Conservation (phyloP, 164 flowering plant genomes). For the Protea cynaroides region DNA sequence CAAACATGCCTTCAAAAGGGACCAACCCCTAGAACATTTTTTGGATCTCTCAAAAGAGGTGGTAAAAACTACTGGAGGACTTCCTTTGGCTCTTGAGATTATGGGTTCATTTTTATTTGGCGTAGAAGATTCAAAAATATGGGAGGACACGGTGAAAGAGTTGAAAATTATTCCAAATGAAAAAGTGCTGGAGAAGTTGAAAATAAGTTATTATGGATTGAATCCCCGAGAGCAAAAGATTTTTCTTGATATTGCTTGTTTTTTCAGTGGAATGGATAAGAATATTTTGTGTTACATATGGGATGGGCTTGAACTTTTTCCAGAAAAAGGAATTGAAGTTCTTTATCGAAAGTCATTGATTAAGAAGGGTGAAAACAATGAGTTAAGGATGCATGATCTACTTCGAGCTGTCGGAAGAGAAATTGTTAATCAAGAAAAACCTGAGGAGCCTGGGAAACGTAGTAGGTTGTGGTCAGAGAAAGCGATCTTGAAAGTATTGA, state of each 20-base stretch:
- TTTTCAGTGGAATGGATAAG: no score
- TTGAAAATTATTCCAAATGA: neutral
- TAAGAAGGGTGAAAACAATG: neutral
- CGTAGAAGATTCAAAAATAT: no score
- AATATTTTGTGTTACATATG: no score
- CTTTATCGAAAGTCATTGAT: conserved; percentile 16
- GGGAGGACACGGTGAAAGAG: conserved; percentile 7
- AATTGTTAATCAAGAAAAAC: conserved; percentile 8
- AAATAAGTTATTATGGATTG: conserved; percentile 13
- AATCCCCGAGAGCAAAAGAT: conserved; percentile 3
- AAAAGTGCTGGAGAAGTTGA: conserved; percentile 5
- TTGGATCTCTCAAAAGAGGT: neutral
- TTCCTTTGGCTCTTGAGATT: conserved; percentile 12
- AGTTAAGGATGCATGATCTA: conserved; percentile 22
- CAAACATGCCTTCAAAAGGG: no score
- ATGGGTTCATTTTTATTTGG: conserved; percentile 12
- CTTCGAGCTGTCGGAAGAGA: conserved; percentile 19
- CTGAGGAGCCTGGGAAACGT: conserved; percentile 14
- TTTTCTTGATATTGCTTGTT: no score
- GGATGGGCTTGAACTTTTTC: no score
- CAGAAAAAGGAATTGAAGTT: conserved; percentile 2
- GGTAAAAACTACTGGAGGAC: conserved; percentile 1
- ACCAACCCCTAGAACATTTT: neutral
- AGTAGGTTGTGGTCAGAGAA: conserved; percentile 19
- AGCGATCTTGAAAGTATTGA: conserved; percentile 9